Evolutionary conservation across 2,329 filamentous ascomycete species (phyloP).

Genomic region (Alternaria sp.): DNA sequence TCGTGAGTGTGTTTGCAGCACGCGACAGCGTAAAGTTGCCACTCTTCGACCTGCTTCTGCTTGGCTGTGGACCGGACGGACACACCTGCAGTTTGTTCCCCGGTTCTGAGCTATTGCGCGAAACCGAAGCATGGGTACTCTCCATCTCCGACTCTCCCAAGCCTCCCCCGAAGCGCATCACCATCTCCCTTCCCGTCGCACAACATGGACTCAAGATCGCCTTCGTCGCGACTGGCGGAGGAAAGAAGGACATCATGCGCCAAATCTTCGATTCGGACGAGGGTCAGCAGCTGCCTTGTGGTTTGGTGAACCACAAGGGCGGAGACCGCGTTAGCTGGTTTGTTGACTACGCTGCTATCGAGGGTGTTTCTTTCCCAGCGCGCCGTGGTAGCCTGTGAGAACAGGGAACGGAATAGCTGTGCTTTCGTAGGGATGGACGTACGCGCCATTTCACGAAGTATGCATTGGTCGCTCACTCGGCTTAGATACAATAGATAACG

Average conservation of each 20-base stretch:
- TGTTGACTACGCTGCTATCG: conserved; percentile 82
- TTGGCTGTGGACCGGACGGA: conserved; percentile 93
- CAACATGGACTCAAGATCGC: conserved; percentile 84
- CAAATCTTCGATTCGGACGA: conserved; percentile 84
- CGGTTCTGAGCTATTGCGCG: conserved; percentile 82
- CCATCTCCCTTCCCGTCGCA: conserved; percentile 88
- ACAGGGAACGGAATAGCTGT: conserved; percentile 17
- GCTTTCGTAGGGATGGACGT: conserved; percentile 32
- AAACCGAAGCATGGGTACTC: conserved; percentile 89
- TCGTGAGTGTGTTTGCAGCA: conserved; percentile 85
- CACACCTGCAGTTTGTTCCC: conserved; percentile 98
- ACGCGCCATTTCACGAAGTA: conserved; percentile 26
- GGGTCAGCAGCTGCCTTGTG: conserved; percentile 77
- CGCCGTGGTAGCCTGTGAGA: conserved; percentile 68
- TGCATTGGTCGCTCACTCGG: conserved; percentile 30
- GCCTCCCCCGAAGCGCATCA: conserved; percentile 88
- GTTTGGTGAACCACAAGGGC: conserved; percentile 82
- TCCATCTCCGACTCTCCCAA: conserved; percentile 94
- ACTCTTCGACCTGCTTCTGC: conserved; percentile 90
- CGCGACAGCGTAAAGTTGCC: conserved; percentile 94
- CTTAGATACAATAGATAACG: conserved; percentile 32
- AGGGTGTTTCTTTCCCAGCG: conserved; percentile 80
- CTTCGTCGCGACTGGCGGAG: conserved; percentile 87
- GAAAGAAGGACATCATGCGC: conserved; percentile 92
- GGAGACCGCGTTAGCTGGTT: conserved; percentile 96